phyloP scores from a whole-genome alignment of 2,329 filamentous ascomycete species.

The Rhexocercosporidium sp. region DNA sequence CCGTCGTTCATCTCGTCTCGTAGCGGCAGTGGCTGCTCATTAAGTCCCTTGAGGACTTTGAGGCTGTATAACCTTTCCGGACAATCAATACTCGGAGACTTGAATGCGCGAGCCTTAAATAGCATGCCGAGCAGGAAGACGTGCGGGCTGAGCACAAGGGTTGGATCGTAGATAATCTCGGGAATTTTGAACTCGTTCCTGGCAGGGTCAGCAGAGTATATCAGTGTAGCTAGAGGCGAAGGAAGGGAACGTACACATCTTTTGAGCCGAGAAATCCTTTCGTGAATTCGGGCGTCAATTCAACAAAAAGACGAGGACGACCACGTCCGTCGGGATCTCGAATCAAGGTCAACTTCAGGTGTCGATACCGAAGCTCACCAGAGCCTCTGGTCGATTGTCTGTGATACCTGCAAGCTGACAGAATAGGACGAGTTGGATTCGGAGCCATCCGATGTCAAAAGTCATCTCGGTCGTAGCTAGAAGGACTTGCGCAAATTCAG shows the following conservation, averaged over 20 bases:
- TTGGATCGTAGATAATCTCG: not conserved
- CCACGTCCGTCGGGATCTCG: not conserved
- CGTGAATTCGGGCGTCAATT: not conserved
- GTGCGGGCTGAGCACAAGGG: not conserved
- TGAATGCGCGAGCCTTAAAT: not conserved
- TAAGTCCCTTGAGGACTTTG: not conserved
- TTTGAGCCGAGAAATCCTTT: not conserved
- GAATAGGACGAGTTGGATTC: not conserved
- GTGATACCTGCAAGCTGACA: not conserved
- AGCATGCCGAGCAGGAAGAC: not conserved
- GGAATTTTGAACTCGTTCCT: not conserved
- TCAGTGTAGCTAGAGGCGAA: not conserved
- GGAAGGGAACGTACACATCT: not conserved
- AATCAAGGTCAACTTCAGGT: not conserved
- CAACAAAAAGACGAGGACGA: not conserved
- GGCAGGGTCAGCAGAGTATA: not conserved
- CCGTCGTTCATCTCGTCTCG: not conserved
- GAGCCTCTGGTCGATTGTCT: not conserved
- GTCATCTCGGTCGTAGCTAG: conserved; percentile 1
- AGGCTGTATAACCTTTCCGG: not conserved
- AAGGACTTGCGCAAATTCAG: not conserved
- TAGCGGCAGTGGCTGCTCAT: not conserved
- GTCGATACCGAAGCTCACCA: not conserved
- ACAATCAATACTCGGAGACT: not conserved
- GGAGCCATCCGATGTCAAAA: not conserved